phyloP scores from a whole-genome alignment of 2,329 filamentous ascomycete species.

The Xylariaceae sp. region DNA sequence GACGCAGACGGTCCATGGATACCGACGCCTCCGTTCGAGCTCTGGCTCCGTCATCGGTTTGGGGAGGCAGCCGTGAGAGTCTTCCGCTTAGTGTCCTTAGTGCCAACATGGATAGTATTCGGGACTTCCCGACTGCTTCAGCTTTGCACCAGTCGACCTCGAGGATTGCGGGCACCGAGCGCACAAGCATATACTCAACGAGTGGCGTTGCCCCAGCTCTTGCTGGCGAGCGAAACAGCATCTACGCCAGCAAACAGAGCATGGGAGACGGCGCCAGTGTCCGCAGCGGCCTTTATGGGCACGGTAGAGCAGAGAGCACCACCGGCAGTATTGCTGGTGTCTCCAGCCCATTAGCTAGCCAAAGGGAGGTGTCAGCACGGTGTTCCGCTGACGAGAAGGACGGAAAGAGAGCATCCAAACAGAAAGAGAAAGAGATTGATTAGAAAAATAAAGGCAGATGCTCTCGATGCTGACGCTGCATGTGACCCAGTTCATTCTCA shows the following conservation, averaged over 20 bases:
- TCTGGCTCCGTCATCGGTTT: conserved; percentile 75
- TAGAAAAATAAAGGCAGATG: conserved; percentile 1
- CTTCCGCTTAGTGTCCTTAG: conserved; percentile 75
- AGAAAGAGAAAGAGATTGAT: conserved; percentile 20
- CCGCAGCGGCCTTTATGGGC: conserved; percentile 71
- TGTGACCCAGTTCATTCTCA: neutral
- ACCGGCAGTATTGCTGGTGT: conserved; percentile 66
- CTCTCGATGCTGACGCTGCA: neutral
- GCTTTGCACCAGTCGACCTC: conserved; percentile 50
- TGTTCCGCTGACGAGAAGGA: conserved; percentile 31
- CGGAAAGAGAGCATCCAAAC: conserved; percentile 21
- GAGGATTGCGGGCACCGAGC: conserved; percentile 48
- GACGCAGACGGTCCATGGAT: conserved; percentile 73
- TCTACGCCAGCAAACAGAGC: conserved; percentile 61
- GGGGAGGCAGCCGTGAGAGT: conserved; percentile 76
- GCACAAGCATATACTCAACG: conserved; percentile 77
- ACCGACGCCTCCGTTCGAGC: conserved; percentile 83
- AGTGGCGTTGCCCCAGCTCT: conserved; percentile 63
- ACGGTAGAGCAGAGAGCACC: conserved; percentile 77
- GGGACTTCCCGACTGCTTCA: conserved; percentile 42
- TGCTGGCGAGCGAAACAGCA: conserved; percentile 73
- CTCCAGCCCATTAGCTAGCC: conserved; percentile 60
- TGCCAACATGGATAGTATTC: conserved; percentile 56
- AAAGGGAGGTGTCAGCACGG: conserved; percentile 42
- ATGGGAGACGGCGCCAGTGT: conserved; percentile 70